phyloP scores from a whole-genome alignment of 805 yeast genomes.

The Sugiyamaella floridensis region DNA sequence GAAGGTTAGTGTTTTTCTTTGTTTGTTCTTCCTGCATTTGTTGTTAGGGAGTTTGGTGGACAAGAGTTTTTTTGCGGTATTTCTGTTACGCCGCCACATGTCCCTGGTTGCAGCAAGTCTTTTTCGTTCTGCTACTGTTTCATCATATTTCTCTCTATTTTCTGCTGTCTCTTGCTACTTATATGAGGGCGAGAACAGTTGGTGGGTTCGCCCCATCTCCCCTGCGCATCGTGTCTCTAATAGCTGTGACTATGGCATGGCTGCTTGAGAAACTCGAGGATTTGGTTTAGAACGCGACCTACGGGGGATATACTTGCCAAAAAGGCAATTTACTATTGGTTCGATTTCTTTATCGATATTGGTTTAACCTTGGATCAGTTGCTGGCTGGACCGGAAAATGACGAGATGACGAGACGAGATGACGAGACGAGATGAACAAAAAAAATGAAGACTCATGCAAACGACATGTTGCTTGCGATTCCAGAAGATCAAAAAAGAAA shows the following conservation, averaged over 20 bases:
- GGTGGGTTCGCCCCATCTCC: too few relatives aligned
- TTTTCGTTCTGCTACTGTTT: not conserved
- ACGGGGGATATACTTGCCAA: too few relatives aligned
- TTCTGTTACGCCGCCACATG: not conserved
- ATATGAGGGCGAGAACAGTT: not conserved
- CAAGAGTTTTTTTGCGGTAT: not conserved
- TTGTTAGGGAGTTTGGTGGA: too few relatives aligned
- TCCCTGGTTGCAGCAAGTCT: not conserved
- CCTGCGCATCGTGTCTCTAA: too few relatives aligned
- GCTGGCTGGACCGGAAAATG: not conserved
- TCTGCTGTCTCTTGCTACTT: not conserved
- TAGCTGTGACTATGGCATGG: too few relatives aligned
- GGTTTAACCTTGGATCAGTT: not conserved
- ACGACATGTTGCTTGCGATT: not conserved
- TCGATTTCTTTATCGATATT: too few relatives aligned
- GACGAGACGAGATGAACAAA: not conserved
- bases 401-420: not conserved
- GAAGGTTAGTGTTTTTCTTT: conserved; percentile 64
- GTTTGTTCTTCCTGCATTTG: not conserved
- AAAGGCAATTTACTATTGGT: too few relatives aligned
- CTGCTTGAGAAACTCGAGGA: too few relatives aligned
- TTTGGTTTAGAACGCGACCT: too few relatives aligned
- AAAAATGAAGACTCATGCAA: not conserved
- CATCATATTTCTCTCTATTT: not conserved
- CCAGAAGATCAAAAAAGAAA: too few relatives aligned